Conservation (phyloP, 2,329 filamentous ascomycete genomes). For the Orbilia blumenaviensis region DNA sequence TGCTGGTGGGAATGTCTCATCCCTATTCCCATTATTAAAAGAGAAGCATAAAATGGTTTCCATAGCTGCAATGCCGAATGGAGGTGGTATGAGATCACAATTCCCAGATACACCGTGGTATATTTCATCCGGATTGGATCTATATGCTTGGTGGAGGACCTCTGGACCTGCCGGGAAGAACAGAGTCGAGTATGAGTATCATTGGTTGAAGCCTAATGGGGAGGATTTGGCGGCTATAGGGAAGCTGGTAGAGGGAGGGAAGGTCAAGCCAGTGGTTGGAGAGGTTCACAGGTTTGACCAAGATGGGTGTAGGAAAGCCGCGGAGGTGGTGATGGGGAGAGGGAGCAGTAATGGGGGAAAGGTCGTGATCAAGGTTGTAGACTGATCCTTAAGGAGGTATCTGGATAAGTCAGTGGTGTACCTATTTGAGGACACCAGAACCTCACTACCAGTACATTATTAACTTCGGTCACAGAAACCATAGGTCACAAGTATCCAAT, state of each 20-base stretch:
- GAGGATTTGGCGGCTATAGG: constrained; percentile 23
- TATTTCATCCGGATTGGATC: constrained; percentile 14
- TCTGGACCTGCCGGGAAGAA: constrained; percentile 24
- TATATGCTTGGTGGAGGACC: constrained; percentile 27
- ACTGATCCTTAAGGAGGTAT: neutral
- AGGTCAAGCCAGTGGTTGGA: constrained; percentile 41
- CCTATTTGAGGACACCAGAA: no score
- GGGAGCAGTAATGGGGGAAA: constrained; percentile 43
- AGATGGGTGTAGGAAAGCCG: constrained; percentile 34
- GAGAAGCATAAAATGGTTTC: constrained; percentile 35
- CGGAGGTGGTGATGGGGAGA: constrained; percentile 38
- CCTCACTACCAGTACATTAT: no score
- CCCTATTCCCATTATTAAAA: constrained; percentile 34
- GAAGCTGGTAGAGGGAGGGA: constrained; percentile 41
- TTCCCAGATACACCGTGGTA: constrained; percentile 31
- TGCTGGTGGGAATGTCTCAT: constrained; percentile 11
- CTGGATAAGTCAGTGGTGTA: no score
- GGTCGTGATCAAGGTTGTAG: constrained; percentile 36
- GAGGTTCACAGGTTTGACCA: constrained; percentile 30
- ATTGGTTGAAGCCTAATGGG: constrained; percentile 33
- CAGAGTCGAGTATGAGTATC: constrained; percentile 19
- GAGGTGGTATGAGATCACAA: constrained; percentile 13
- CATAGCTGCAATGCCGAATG: constrained; percentile 37
- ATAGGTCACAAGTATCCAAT: no score
- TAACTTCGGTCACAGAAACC: no score